These are phyloP conservation scores for Lecanicillium sp. DNA, from an alignment of 2,329 filamentous ascomycete genomes.

Conservation along the genomic window DNA sequence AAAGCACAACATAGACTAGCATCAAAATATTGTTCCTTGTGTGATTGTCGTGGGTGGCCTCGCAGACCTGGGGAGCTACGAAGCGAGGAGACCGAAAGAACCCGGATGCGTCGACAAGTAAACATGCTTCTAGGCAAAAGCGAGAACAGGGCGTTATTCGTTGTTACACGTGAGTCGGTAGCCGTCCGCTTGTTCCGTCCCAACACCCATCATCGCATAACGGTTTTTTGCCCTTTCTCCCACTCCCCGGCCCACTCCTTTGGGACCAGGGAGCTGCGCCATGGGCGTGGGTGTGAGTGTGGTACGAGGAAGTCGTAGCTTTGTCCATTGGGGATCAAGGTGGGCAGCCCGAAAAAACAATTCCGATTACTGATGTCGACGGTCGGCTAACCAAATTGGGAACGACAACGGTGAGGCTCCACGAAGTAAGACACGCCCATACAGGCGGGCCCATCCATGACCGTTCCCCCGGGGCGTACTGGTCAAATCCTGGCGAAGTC, in stretches of 20 bases:
- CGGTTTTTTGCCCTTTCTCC: conserved; percentile 8
- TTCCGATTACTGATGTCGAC: conserved; percentile 14
- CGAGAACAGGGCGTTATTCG: too few relatives aligned
- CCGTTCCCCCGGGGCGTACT: conserved; percentile 1
- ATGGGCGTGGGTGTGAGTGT: background rate
- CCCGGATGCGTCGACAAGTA: too few relatives aligned
- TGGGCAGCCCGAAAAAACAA: background rate
- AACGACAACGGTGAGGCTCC: conserved; percentile 11
- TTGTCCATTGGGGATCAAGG: conserved; percentile 1
- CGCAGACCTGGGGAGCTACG: too few relatives aligned
- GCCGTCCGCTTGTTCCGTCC: background rate
- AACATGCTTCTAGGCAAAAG: too few relatives aligned
- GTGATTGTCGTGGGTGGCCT: too few relatives aligned
- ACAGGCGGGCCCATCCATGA: background rate
- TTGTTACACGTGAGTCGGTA: conserved; percentile 1
- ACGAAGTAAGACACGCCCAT: background rate
- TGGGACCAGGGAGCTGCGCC: background rate
- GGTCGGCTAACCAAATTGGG: background rate
- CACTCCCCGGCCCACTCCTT: too few relatives aligned
- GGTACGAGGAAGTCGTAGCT: conserved; percentile 5
- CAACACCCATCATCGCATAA: conserved; percentile 2
- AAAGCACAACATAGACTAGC: too few relatives aligned
- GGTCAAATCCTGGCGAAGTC: too few relatives aligned
- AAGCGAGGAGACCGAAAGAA: too few relatives aligned
- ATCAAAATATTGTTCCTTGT: too few relatives aligned